A percentile compares a stretch with the other conserved stretches of the same genome.
These are phyloP conservation scores for Zygosaccharomyces pseudorouxii DNA, from an alignment of 805 yeast genomes.

Conservation along the genomic window DNA sequence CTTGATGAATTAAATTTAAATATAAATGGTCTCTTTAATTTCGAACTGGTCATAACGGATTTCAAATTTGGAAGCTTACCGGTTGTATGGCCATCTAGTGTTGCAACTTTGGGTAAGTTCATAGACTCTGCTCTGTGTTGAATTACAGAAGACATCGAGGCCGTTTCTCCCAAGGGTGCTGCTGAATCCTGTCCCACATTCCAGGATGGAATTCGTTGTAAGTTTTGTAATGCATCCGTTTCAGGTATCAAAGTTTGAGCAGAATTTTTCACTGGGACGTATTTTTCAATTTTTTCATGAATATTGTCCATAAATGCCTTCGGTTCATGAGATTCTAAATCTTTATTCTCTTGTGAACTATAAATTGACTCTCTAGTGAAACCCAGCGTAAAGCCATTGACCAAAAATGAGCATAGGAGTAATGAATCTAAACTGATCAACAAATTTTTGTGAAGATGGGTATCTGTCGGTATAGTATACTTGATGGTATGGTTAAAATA, in stretches of 20 bases:
- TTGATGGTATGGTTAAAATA: constrained; percentile 19
- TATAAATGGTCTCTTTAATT: constrained; percentile 5
- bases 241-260: constrained; percentile 35
- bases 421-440: constrained; percentile 20
- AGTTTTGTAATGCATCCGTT: constrained; percentile 18
- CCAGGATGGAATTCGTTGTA: constrained; percentile 8
- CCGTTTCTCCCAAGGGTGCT: constrained; percentile 15
- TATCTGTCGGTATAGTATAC: constrained; percentile 1
- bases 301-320: background rate
- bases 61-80: constrained; percentile 8
- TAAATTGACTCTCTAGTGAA: background rate
- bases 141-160: constrained; percentile 28
- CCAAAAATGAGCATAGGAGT: constrained; percentile 19
- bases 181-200: constrained; percentile 4
- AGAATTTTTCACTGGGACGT: constrained; percentile 30
- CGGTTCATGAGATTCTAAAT: background rate
- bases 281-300: constrained; percentile 14
- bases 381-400: constrained; percentile 24
- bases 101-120: constrained; percentile 5
- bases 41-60: constrained; percentile 6
- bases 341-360: background rate
- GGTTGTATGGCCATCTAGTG: constrained; percentile 3
- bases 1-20: constrained; percentile 2
- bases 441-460: constrained; percentile 13
- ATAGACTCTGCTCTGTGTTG: constrained; percentile 19